Percentiles rank a stretch among this genome's conserved stretches.
Conservation (phyloP, 768 basidiomycete species). For the Pleurotus eryngii region DNA sequence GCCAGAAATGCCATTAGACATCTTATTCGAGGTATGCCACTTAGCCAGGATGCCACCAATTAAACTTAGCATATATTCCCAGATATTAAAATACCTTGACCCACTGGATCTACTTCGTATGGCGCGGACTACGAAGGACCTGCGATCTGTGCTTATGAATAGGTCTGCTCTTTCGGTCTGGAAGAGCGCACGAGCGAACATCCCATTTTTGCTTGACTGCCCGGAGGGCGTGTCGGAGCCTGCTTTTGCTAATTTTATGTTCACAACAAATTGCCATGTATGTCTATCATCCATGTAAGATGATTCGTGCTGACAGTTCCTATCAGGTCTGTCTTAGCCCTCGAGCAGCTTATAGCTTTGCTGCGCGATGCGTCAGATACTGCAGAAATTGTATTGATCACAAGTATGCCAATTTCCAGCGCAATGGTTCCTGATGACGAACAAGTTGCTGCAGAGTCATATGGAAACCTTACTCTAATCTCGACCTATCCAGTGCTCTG, state of each 20-base stretch:
- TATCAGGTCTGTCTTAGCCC: constrained; percentile 9
- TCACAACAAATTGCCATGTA: constrained; percentile 4
- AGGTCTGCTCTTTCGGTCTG: constrained; percentile 4
- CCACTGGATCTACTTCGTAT: constrained; percentile 5
- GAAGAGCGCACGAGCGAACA: constrained; percentile 4
- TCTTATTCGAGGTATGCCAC: constrained; percentile 8
- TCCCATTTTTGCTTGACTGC: constrained; percentile 1
- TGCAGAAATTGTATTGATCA: background rate
- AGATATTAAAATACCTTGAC: background rate
- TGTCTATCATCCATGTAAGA: background rate
- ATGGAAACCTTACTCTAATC: background rate
- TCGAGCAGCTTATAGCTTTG: background rate
- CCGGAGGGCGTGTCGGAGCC: constrained; percentile 1
- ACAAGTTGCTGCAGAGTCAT: background rate
- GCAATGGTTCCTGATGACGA: no score
- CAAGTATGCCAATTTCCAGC: background rate
- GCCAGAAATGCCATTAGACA: constrained; percentile 12
- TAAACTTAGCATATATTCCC: background rate
- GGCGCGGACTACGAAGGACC: constrained; percentile 3
- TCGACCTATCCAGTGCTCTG: background rate
- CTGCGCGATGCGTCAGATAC: background rate
- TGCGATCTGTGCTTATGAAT: background rate
- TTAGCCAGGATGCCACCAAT: no score
- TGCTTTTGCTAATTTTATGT: constrained; percentile 1
- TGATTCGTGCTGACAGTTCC: background rate